Evolutionary conservation across 1,139 yeast species (phyloP), one percentile per base, ranked within the genome.

Genomic region (Yamadazyma sp.): DNA sequence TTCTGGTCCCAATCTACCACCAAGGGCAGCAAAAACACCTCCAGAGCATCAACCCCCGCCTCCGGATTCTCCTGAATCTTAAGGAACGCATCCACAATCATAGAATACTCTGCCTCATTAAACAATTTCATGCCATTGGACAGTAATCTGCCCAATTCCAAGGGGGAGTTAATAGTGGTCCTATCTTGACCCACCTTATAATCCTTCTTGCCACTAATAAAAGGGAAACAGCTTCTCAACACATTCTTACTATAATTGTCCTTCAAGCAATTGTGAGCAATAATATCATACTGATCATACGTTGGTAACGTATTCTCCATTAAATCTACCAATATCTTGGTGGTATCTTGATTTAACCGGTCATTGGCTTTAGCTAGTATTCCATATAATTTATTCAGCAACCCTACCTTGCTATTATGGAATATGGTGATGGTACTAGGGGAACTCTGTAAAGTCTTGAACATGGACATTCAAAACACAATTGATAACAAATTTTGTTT

Each of bases 1-100:
- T 64, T 61, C 46, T 69, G 75, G 49, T 71, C 77, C 77, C 77
- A 71, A 49, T 71, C 77, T 31, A 70, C 64, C 26, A 71, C 61
- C 52, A 71, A 64, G 0, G 77, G 77, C 1, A 76, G 70, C 40
- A 49, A 52, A 48, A 71, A 71, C 10, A 71, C 56, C 22, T 65
- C 62, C 6, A 59, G 48, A 4, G 72, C 62, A 33, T 59, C 59
- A n/a, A 59, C 54, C 11, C 56, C 63, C 8, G 59, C 53, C 6
- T 56, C 53, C 21, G 48, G 42, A 3, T 46, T 43, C 22, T 59
- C 59, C 23, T 57, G 51, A 26, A 66, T 52, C 29, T 54, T 53
- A 33, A 59, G 53, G 51, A 68, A 71, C 2, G 72, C 70, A 37
- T 70, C 74, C 42, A 60, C 61, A 29, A 71, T 62, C 56, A 65